Evolutionary conservation across 2,329 filamentous ascomycete species (phyloP), one percentile per base, ranked within the genome.

Genomic region (Verticillium nubilum): DNA sequence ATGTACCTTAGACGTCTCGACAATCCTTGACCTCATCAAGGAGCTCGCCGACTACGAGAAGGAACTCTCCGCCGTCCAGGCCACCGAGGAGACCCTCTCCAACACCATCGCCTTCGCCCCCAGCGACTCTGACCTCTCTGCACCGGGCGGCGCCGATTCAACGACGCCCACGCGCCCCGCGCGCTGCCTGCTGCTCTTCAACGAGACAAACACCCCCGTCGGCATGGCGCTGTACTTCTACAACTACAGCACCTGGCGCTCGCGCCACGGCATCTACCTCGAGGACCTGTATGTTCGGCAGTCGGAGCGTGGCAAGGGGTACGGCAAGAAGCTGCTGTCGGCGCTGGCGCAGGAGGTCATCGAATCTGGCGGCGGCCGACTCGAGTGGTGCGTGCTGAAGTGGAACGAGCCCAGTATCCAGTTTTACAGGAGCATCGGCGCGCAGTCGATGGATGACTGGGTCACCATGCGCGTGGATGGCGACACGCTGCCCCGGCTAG

Each of bases 241-340:
- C 80, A 98, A 94, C 76, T 98, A 97, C 76, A 92, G 88, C 69
- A 97, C 94, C 0, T 98, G 95, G 95, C 85, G 90, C 9, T 85
- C 90, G n/a, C 85, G 84, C 53, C 86, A 93, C 0, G 94, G 94
- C 2, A 90, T 99, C 69, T 97, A 96, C 73, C 86, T 98, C 37
- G 94, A 98, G 73, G 94, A 98, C 70, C 78, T 98, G n/a, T 97
- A 88, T 69, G 91, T 99, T 47, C 81, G 86, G 66, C 82, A 86
- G 1, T 77, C 78, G 52, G 86, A 89, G 67, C 81, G 95, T 4
- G 87, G 87, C 33, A 85, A 84, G 62, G 93, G 93, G 0, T 96
- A 94, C 70, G 94, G 93, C 42, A 90, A 88, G 74, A 78, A 80
- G 67, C 73, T 98, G 70, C 78, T 98, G 55, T 84, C 84, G 62